Evolutionary conservation across 129 eudicot species (phyloP).

Genomic region (Glebionis coronaria): DNA sequence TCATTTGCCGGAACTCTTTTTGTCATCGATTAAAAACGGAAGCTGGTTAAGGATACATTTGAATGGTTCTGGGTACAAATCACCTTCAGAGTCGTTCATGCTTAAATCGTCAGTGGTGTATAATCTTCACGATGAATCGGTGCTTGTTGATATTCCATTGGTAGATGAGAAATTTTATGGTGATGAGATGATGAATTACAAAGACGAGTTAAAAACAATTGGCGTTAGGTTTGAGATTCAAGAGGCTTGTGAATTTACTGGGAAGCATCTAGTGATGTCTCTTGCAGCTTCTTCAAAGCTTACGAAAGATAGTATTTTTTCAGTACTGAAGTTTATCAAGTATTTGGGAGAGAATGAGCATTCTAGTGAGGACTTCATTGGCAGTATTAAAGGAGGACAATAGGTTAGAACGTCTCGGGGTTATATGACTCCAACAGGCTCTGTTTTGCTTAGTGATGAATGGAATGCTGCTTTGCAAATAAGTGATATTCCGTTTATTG

Average conservation of each 20-base stretch:
- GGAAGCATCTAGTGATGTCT: constrained; percentile 42
- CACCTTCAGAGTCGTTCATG: constrained; percentile 52
- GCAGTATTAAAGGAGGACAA: constrained; percentile 24
- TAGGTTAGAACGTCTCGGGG: constrained; percentile 50
- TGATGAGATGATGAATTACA: constrained; percentile 24
- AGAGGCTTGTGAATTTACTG: constrained; percentile 45
- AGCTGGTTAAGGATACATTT: constrained; percentile 45
- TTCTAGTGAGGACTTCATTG: constrained; percentile 27
- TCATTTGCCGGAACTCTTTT: constrained; percentile 25
- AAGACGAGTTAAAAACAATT: constrained; percentile 32
- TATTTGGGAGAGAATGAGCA: constrained; percentile 35
- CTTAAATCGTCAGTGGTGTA: constrained; percentile 24
- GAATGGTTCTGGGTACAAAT: constrained; percentile 29
- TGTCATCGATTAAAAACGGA: constrained; percentile 38
- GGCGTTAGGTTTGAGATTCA: constrained; percentile 46
- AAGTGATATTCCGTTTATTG: constrained; percentile 46
- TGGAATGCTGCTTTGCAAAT: constrained; percentile 47
- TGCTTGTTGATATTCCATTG: constrained; percentile 44
- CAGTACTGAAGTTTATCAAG: constrained; percentile 39
- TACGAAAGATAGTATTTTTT: constrained; percentile 23
- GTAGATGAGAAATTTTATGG: constrained; percentile 40
- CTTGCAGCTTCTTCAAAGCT: constrained; percentile 34
- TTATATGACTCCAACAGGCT: constrained; percentile 27
- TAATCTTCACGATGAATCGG: constrained; percentile 38
- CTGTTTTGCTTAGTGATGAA: constrained; percentile 28